These are phyloP conservation scores for Spergularia bocconei DNA, from an alignment of 148 eudicot genomes.

Conservation along the genomic window DNA sequence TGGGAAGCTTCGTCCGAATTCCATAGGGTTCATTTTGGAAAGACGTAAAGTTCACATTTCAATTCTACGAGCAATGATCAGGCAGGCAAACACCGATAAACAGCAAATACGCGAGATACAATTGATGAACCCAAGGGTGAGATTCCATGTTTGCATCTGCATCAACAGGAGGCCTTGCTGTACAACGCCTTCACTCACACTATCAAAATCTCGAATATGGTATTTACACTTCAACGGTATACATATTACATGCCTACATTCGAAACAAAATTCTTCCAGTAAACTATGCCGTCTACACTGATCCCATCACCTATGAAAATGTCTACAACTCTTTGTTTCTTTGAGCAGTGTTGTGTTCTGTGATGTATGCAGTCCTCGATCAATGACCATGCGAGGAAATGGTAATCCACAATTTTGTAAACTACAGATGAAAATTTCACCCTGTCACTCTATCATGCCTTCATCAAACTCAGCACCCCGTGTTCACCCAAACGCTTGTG, in stretches of 20 bases:
- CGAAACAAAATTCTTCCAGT: neutral
- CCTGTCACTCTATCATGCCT: neutral
- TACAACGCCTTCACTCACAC: neutral
- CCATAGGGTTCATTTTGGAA: too few relatives aligned
- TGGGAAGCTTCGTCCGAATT: too few relatives aligned
- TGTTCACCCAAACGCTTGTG: neutral
- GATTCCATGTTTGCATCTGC: too few relatives aligned
- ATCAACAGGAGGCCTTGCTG: neutral
- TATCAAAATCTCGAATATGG: neutral
- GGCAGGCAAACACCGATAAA: too few relatives aligned
- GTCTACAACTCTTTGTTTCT: constrained; percentile 6
- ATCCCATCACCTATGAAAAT: neutral
- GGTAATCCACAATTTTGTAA: neutral
- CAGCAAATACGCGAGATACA: too few relatives aligned
- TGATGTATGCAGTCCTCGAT: neutral
- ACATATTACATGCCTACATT: neutral
- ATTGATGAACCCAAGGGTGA: too few relatives aligned
- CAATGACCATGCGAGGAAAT: neutral
- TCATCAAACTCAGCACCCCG: neutral
- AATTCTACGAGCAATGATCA: too few relatives aligned
- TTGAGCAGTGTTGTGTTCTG: neutral
- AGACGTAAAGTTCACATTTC: too few relatives aligned
- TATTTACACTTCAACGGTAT: constrained; percentile 14
- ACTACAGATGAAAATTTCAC: neutral
- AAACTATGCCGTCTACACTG: neutral